A percentile compares a stretch with the other conserved stretches of the same genome.
Evolutionary conservation across 148 eudicot species (phyloP).

Genomic region (Silene conica): DNA sequence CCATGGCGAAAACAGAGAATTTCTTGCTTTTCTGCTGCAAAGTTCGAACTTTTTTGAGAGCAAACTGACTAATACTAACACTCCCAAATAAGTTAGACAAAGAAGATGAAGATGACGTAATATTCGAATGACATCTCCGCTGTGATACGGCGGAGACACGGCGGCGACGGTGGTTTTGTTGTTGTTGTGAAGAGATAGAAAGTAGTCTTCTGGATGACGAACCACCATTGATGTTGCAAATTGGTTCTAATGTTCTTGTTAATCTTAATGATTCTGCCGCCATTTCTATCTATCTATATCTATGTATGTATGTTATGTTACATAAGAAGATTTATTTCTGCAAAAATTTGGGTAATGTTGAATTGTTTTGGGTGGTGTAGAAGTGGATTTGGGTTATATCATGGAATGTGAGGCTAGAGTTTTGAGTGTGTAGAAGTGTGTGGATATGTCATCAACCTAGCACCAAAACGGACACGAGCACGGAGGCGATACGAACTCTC

Average conservation of each 20-base stretch:
- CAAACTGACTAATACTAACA: slow-evolving; percentile 28
- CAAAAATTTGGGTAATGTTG: neutral
- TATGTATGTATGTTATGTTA: neutral
- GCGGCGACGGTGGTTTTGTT: slow-evolving; percentile 23
- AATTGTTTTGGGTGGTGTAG: neutral
- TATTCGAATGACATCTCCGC: slow-evolving; percentile 18
- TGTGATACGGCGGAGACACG: slow-evolving; percentile 20
- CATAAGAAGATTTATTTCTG: neutral
- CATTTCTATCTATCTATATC: slow-evolving; percentile 15
- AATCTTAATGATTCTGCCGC: slow-evolving; percentile 30
- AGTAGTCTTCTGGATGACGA: slow-evolving; percentile 26
- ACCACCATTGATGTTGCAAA: slow-evolving; percentile 48
- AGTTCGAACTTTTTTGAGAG: slow-evolving; percentile 12
- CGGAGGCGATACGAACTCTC: too few relatives aligned
- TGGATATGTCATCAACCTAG: too few relatives aligned
- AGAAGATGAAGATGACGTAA: slow-evolving; percentile 26
- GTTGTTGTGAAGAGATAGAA: slow-evolving; percentile 27
- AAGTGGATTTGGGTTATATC: neutral
- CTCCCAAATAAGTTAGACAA: slow-evolving; percentile 42
- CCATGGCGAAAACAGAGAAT: slow-evolving; percentile 63
- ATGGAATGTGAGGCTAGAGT: slow-evolving; percentile 27
- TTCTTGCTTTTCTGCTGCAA: slow-evolving; percentile 25
- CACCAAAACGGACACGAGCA: too few relatives aligned
- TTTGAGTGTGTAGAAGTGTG: neutral
- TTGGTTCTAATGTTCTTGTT: slow-evolving; percentile 25